Base-by-base conservation (phyloP, 2,329 filamentous ascomycete genomes). In the Clarireedia monteithiana region DNA sequence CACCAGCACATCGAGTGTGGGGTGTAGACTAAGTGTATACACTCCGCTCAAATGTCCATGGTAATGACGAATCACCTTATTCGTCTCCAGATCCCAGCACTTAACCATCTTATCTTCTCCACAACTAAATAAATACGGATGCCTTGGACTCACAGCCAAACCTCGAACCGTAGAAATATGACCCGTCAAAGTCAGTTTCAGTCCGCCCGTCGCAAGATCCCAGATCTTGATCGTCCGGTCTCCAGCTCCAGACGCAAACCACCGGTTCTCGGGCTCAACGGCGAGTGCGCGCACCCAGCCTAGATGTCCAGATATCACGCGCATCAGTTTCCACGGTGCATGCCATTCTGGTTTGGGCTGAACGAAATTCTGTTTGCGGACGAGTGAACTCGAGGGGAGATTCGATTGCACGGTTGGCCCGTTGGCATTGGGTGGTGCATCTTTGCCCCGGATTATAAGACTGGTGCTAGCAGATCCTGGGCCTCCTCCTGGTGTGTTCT, bases 21-120 rank as follows among this genome's bases (percentile, higher is more conserved):
- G 94, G 69, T 99, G 94, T n/a, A 99, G 76, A 2, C 88, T 83
- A 5, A 99, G 77, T 0, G 91, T 91, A 73, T 99, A 99, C 4
- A 99, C 94, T 61, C 94, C 94, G 65, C 89, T 95, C 23, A 99
- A 76, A 74, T 99, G 94, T 17, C 95, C 95, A 70, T 99, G 94
- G 71, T 97, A 99, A 73, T 96, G 91, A 40, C 92, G 83, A 68
- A 97, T 96, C 58, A 99, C 94, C 73, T 96, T 96, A 76, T 99
- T 99, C n/a, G 92, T 96, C 73, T 99, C 94, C 62, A 99, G 75
- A 75, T 99, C 94, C 94, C 94, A 99, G 74, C 94, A 99, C 74
- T 99, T 99, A 60, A 99, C 94, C 91, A 96, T 96, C 77, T 99
- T 99, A 71, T 99, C 94, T 73, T 99, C 94, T 57, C 90, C 95